Evolutionary conservation across 2,329 filamentous ascomycete species (phyloP).

Genomic region (Ramichloridium luteum): DNA sequence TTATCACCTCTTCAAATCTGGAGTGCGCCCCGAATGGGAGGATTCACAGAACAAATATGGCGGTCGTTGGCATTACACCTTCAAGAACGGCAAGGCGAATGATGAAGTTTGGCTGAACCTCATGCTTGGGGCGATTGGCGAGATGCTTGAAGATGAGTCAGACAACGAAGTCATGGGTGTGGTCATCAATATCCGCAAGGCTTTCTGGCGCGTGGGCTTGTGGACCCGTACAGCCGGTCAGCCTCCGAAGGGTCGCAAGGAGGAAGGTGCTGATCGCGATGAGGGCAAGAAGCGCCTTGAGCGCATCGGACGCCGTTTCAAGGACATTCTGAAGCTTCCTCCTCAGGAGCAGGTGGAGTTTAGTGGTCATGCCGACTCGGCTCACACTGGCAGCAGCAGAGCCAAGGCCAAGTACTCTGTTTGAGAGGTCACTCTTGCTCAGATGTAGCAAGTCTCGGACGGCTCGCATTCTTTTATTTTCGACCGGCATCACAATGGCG

Average conservation of each 20-base stretch:
- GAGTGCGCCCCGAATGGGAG: slow-evolving; percentile 96
- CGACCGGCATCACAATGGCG: slow-evolving; percentile 13
- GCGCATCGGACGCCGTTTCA: slow-evolving; percentile 81
- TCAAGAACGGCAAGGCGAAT: slow-evolving; percentile 88
- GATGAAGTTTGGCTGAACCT: slow-evolving; percentile 98
- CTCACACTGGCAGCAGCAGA: slow-evolving; percentile 82
- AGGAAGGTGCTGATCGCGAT: slow-evolving; percentile 34
- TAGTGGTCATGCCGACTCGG: slow-evolving; percentile 89
- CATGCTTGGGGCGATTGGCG: slow-evolving; percentile 91
- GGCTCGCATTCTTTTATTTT: slow-evolving; percentile 1
- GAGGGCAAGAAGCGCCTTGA: slow-evolving; percentile 78
- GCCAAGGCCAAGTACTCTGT: slow-evolving; percentile 90
- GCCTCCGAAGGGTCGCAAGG: slow-evolving; percentile 60
- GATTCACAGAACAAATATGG: slow-evolving; percentile 98
- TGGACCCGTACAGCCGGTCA: slow-evolving; percentile 89
- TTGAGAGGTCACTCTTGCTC: slow-evolving; percentile 32
- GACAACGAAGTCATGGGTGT: slow-evolving; percentile 99
- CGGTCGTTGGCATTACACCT: slow-evolving; percentile 96
- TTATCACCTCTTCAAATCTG: slow-evolving; percentile 98
- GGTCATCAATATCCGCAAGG: slow-evolving; percentile 96
- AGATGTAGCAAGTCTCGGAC: not conserved
- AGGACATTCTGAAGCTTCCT: slow-evolving; percentile 75
- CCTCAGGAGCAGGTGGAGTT: slow-evolving; percentile 75
- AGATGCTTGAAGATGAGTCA: slow-evolving; percentile 88
- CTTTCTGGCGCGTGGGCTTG: slow-evolving; percentile 92